Evolutionary conservation across 1,284 basidiomycete genomes (phyloP).

Genomic region (Rhizoctonia solani): DNA sequence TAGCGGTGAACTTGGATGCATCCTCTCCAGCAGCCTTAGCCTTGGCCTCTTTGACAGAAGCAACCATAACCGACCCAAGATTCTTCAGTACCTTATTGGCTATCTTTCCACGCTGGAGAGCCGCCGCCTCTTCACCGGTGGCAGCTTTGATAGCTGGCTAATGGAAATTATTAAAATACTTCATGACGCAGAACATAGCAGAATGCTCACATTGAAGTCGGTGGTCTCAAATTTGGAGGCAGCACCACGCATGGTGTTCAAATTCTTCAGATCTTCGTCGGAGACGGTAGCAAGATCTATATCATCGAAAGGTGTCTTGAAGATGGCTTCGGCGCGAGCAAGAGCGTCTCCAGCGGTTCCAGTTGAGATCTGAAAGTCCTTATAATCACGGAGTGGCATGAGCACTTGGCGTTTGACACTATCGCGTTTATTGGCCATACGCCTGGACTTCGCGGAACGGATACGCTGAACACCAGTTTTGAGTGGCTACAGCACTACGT

Average conservation of each 20-base stretch:
- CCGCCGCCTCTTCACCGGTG: constrained; percentile 16
- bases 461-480: not conserved
- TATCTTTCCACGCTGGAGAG: constrained; percentile 29
- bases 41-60: constrained; percentile 26
- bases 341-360: constrained; percentile 31
- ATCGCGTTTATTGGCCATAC: not conserved
- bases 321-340: constrained; percentile 31
- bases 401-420: not conserved
- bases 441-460: constrained; percentile 3
- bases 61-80: constrained; percentile 30
- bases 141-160: constrained; percentile 29
- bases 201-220: constrained; percentile 22
- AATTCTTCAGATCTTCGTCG: constrained; percentile 21
- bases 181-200: not conserved
- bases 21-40: constrained; percentile 28
- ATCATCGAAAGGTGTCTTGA: constrained; percentile 18
- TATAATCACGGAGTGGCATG: constrained; percentile 24
- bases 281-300: constrained; percentile 27
- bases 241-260: constrained; percentile 31
- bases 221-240: constrained; percentile 31
- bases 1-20: constrained; percentile 15
- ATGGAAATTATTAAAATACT: not conserved
- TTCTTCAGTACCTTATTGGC: constrained; percentile 32
- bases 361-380: constrained; percentile 33
- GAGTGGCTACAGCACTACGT: not conserved